Conservation (phyloP, 257 asterid species). For the Lycium ferocissimum region DNA sequence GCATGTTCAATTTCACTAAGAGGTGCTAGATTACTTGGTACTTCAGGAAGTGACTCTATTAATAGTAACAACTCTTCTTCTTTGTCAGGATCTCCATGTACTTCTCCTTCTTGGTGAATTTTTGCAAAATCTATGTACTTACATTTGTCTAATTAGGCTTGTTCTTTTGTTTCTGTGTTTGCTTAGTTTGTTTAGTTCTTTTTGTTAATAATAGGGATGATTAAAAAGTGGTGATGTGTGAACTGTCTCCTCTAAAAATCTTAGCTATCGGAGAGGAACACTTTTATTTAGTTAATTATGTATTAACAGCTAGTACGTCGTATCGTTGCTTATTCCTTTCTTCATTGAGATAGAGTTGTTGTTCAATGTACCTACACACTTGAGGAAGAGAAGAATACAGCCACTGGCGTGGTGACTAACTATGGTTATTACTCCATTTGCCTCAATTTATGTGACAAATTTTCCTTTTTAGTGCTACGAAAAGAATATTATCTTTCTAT, state of each 20-base stretch:
- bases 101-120: constrained; percentile 64
- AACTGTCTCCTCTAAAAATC: no score
- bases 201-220: constrained; percentile 6
- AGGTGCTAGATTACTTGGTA: constrained; percentile 45
- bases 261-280: no score
- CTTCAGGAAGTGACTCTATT: constrained; percentile 47
- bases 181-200: not conserved
- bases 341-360: no score
- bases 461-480: rapidly evolving
- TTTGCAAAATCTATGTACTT: not conserved
- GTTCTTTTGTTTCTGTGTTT: not conserved
- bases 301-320: no score
- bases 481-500: not conserved
- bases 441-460: not conserved
- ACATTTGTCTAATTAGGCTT: not conserved
- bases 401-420: no score
- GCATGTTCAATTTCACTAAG: constrained; percentile 52
- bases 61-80: constrained; percentile 45
- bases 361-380: no score
- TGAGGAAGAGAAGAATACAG: no score
- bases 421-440: no score
- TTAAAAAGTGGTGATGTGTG: not conserved
- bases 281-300: no score
- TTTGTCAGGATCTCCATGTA: constrained; percentile 50
- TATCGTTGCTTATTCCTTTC: no score